Evolutionary conservation across 2,329 filamentous ascomycete genomes (phyloP).

Genomic region (Phaeoacremonium minimum): DNA sequence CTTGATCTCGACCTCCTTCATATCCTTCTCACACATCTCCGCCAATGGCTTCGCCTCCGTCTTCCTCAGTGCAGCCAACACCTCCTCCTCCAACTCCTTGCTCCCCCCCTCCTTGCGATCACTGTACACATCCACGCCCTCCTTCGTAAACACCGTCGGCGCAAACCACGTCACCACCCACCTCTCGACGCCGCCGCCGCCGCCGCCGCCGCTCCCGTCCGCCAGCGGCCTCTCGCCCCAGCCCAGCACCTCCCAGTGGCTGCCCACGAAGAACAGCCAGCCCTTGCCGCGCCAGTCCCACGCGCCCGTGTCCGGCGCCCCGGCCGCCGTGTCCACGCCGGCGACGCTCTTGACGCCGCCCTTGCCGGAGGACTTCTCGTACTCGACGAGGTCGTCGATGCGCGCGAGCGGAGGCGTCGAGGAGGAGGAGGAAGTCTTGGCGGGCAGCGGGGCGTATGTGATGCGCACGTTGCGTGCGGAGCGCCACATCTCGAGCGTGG

Average conservation of each 20-base stretch:
- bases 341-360: slow-evolving; percentile 54
- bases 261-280: slow-evolving; percentile 65
- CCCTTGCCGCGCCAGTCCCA: slow-evolving; percentile 81
- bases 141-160: slow-evolving; percentile 77
- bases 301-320: slow-evolving; percentile 27
- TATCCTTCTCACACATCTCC: slow-evolving; percentile 41
- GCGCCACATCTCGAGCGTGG: slow-evolving; percentile 76
- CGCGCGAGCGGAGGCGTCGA: slow-evolving; percentile 22
- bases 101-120: slow-evolving; percentile 57
- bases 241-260: slow-evolving; percentile 78
- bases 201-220: slow-evolving; percentile 26
- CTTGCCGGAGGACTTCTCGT: slow-evolving; percentile 47
- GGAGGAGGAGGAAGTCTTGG: slow-evolving; percentile 25
- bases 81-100: slow-evolving; percentile 48
- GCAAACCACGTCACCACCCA: slow-evolving; percentile 86
- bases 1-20: slow-evolving; percentile 46
- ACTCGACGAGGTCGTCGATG: slow-evolving; percentile 70
- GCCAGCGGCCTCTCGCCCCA: slow-evolving; percentile 55
- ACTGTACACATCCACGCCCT: slow-evolving; percentile 76
- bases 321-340: slow-evolving; percentile 55
- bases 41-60: slow-evolving; percentile 52
- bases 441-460: slow-evolving; percentile 58
- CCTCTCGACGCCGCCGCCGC: slow-evolving; percentile 35
- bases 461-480: slow-evolving; percentile 76
- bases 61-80: slow-evolving; percentile 49